Base-by-base conservation (phyloP, 352 stramenopile species). In the Plasmopara muralis region DNA sequence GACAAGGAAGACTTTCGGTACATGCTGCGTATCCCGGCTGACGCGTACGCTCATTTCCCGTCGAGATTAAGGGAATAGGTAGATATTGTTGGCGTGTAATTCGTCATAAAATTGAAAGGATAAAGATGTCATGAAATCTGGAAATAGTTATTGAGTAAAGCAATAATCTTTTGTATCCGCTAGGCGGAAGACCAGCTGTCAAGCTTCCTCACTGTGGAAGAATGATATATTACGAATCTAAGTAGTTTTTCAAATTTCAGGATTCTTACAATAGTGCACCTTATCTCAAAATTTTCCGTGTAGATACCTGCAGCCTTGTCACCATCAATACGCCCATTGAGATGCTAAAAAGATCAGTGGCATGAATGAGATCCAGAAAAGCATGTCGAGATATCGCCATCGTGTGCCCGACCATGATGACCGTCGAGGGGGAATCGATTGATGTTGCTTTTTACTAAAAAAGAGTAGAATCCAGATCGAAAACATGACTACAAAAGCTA, bases 331-430 rank as follows among this genome's bases (percentile, higher is more conserved):
- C 16, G 82, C 84, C 85, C 85, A 95, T 63, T 95, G 85, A 14
- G 81, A 83, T 13, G 80, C 70, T 12, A 95, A 69, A 42, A 85
- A 66, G 20, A 85, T 43, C 43, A 95, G 60, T n/a, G 85, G 85
- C 18, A 70, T 65, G 59, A 95, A 95, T 0, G 81, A 91, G 10
- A 81, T 48, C 74, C 84, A 91, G 61, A 95, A 95, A 28, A 93
- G 77, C 49, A 93, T 70, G 58, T 95, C 83, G 0, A 93, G 67
- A 57, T 70, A 75, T 10, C 60, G 62, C 82, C 77, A 87, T 16
- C 56, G 56, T 4, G 72, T 70, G 12, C 83, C 67, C 20, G 64
- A 46, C 33, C 50, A 48, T 28, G 56, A 45, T 0, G 53, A 18
- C 16, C 52, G 55, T 47, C 60, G 48, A 42, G 34, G 20, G 20